Percentiles rank a stretch among this genome's conserved stretches.
Evolutionary conservation across 306 rosid species (phyloP).

Genomic region (Alnus rubra): DNA sequence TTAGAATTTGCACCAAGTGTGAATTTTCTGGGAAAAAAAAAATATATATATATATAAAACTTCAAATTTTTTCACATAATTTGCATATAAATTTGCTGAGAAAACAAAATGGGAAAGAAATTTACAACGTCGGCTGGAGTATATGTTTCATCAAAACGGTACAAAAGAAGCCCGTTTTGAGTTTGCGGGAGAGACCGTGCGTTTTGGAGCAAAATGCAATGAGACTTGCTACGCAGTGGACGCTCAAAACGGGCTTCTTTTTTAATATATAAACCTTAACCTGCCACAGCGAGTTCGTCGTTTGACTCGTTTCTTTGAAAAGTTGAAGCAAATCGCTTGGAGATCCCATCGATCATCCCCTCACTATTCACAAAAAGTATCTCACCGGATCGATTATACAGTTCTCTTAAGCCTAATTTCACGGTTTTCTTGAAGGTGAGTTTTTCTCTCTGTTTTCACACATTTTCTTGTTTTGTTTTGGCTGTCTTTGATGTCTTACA

Average conservation of each 20-base stretch:
- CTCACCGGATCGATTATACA: not conserved
- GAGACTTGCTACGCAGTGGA: too few species aligned
- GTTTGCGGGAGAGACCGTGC: not conserved
- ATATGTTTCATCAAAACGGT: not conserved
- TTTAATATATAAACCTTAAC: too few species aligned
- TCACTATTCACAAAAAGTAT: not conserved
- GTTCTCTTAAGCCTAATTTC: not conserved
- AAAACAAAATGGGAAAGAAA: too few species aligned
- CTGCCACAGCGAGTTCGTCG: not conserved
- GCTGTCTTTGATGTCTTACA: not conserved
- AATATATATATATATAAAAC: too few species aligned
- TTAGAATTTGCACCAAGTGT: too few species aligned
- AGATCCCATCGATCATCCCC: not conserved
- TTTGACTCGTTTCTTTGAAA: too few species aligned
- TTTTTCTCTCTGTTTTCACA: not conserved
- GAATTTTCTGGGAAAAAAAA: too few species aligned
- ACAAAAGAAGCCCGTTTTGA: not conserved
- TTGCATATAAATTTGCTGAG: too few species aligned
- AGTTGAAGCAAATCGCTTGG: not conserved
- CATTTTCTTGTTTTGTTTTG: not conserved
- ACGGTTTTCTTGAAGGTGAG: not conserved
- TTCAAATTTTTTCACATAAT: too few species aligned
- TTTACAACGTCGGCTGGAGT: too few species aligned
- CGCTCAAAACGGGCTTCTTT: too few species aligned
- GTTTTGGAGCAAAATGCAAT: not conserved